Percentiles rank a stretch among this genome's conserved stretches.
Evolutionary conservation across 78 protist species (phyloP).

Genomic region (Polysphondylium violaceum): DNA sequence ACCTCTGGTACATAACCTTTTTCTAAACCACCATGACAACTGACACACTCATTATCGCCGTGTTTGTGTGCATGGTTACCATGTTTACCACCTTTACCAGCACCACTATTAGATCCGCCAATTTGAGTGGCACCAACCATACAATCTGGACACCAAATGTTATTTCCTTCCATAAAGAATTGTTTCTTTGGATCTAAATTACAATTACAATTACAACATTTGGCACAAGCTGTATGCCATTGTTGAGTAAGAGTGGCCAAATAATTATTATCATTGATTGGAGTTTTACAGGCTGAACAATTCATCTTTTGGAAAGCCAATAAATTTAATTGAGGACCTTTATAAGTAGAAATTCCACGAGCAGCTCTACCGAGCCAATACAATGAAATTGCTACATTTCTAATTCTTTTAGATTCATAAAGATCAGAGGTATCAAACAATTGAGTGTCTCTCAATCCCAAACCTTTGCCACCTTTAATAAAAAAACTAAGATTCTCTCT

Average conservation of each 20-base stretch:
- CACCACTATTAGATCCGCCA: neutral
- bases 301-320: conserved; percentile 56
- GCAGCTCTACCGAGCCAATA: conserved; percentile 77
- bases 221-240: conserved; percentile 51
- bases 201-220: conserved; percentile 45
- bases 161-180: conserved; percentile 55
- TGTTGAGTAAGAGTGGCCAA: conserved; percentile 54
- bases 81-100: neutral
- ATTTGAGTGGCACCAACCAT: conserved; percentile 31
- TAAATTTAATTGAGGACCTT: conserved; percentile 65
- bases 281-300: conserved; percentile 60
- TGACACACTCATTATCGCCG: conserved; percentile 18
- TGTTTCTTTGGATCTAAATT: conserved; percentile 59
- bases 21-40: conserved; percentile 61
- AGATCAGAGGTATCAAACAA: conserved; percentile 43
- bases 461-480: conserved; percentile 26
- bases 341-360: conserved; percentile 18
- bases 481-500: conserved; percentile 50
- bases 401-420: conserved; percentile 32
- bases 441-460: conserved; percentile 67
- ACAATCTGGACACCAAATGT: conserved; percentile 61
- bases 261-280: conserved; percentile 28
- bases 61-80: conserved; percentile 6
- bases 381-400: conserved; percentile 58
- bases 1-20: conserved; percentile 72